Percentiles rank a stretch among this genome's conserved stretches.
Evolutionary conservation across 768 basidiomycete species (phyloP).

Genomic region (Xanthoconium purpureum): DNA sequence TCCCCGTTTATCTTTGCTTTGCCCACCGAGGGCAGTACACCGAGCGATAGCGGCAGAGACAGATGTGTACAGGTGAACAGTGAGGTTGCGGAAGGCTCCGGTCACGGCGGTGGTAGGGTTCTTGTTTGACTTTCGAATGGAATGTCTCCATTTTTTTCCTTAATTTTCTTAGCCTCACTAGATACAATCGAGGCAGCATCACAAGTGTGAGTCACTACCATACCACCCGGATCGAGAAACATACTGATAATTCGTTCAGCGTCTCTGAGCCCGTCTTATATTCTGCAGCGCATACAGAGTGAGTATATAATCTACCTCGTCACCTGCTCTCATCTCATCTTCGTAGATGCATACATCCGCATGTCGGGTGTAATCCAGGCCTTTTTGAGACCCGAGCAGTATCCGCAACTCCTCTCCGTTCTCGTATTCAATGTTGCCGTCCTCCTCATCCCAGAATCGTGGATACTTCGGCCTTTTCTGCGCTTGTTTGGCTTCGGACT

Average conservation of each 20-base stretch:
- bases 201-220: not conserved
- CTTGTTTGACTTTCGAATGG: not conserved
- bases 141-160: not conserved
- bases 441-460: not conserved
- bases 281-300: slow-evolving; percentile 1
- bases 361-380: not conserved
- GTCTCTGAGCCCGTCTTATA: not conserved
- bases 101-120: not conserved
- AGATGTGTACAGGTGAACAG: not conserved
- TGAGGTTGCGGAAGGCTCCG: not conserved
- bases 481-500: slow-evolving; percentile 17
- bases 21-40: not conserved
- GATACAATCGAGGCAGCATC: not conserved
- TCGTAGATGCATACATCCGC: slow-evolving; percentile 1
- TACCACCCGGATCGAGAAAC: not conserved
- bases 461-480: slow-evolving; percentile 13
- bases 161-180: not conserved
- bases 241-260: slow-evolving; percentile 1
- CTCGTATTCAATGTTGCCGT: not conserved
- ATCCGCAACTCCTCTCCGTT: not conserved
- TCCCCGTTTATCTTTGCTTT: not conserved
- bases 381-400: not conserved
- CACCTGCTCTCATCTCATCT: not conserved
- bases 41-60: too few relatives aligned
- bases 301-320: not conserved